Base-by-base conservation (phyloP, 1,139 yeast genomes). In the Meyerozyma sp. region DNA sequence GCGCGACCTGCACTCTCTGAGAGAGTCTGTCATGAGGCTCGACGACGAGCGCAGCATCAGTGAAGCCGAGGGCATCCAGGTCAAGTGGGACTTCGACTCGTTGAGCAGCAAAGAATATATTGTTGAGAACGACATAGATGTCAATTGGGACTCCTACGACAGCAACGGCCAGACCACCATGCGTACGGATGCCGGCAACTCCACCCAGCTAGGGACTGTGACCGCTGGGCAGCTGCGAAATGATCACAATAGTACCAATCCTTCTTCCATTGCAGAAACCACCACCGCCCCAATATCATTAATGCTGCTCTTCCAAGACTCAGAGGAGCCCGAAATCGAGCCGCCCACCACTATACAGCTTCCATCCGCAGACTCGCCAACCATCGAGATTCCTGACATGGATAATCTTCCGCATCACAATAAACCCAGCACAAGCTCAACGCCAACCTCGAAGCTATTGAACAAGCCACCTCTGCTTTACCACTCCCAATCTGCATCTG, bases 61-160 rank as follows among this genome's bases (percentile, higher is more conserved):
- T 21, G 50, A 48, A n/a, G 41, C 42, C 13, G 41, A 39, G n/a
- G 40, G 32, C 39, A 65, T 78, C n/a, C 88, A 80, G 50, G 81
- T 84, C n/a, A 84, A 84, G 61, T 87, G 95, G 95, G 95, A 86
- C 63, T 87, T 87, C 55, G 94, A 86, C 59, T 84, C 93, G 1
- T 64, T 85, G 46, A 82, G 84, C 55, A 78, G 87, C 41, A 75
- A 80, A 34, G 91, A 84, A 51, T 84, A 84, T 56, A 82, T 85
- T 44, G 65, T 81, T 42, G 89, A 84, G 44, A 82, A 81, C 58
- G 84, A 81, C 43, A 42, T 28, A 28, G 39, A 44, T 18, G 39
- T 18, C 20, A 26, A 26, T 8, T 16, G 29, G 10, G 42, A 36
- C 35, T 28, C 45, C 16, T 29, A 32, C 21, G 27, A 39, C 36